Evolutionary conservation across 2,329 filamentous ascomycete species (phyloP), one percentile per base, ranked within the genome.

Genomic region (Penicillium sp.): DNA sequence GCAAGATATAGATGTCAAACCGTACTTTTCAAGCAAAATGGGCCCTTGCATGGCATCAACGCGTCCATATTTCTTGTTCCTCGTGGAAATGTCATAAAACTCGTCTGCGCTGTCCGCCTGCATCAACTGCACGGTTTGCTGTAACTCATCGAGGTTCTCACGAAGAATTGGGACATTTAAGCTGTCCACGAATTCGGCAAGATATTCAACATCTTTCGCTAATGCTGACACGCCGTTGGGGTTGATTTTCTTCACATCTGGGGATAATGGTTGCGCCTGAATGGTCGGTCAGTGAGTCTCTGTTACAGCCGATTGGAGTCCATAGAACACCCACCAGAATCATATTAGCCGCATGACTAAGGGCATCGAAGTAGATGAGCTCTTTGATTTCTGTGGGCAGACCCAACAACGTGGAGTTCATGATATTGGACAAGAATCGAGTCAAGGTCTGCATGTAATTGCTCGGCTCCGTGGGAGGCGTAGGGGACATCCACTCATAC

Each of bases 371-470:
- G 77, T 99, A 97, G 66, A 99, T 96, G 54, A 97, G 85, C 72
- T 96, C 92, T 72, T 97, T 97, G 74, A 99, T 97, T 68, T 96
- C 90, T 31, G 91, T 87, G 0, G 95, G 94, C n/a, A 99, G 79
- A 1, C 92, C 93, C 2, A 99, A 82, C 5, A 99, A 82, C 0
- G 95, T 96, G 1, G 90, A 94, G 69, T 88, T 92, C 92, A 97
- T 97, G 71, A 97, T 97, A 71, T 96, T 96, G 31, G 89, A 90
- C 20, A 99, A 81, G 71, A 97, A 99, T 13, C 88, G 85, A 0
- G 93, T 99, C 59, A 99, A 79, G 5, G 94, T 96, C 71, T 94
- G 89, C 86, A 99, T 96, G 76, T 99, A 99, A 64, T 88, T 92
- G 72, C 89, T 94, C 2, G 92, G 90, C 66, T 94, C 89, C 0